These are phyloP conservation scores for Aeschynomene evenia DNA, from an alignment of 306 rosid genomes.

Conservation along the genomic window DNA sequence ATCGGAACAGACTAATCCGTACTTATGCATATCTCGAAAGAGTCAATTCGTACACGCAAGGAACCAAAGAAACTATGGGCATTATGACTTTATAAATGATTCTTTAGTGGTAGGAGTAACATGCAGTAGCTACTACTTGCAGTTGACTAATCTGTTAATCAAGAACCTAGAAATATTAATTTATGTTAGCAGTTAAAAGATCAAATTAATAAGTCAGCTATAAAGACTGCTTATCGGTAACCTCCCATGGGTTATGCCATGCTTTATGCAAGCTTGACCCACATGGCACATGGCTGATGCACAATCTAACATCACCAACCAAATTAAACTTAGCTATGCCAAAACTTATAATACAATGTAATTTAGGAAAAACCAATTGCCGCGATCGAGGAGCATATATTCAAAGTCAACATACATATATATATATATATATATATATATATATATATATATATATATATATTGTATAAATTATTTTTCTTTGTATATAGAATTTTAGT, in stretches of 20 bases:
- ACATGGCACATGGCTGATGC: conserved; percentile 49
- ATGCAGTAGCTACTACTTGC: conserved; percentile 43
- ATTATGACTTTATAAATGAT: not conserved
- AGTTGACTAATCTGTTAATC: conserved; percentile 26
- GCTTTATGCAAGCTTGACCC: conserved; percentile 34
- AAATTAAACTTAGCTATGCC: no score
- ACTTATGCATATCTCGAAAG: not conserved
- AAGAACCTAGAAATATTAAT: conserved; percentile 33
- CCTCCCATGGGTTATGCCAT: conserved; percentile 44
- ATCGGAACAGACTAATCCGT: not conserved
- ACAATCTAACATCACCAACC: no score
- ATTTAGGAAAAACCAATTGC: not conserved
- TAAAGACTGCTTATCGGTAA: conserved; percentile 14
- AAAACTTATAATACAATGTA: not conserved
- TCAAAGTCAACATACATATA: not conserved
- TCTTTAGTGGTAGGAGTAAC: conserved; percentile 22
- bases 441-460: no score
- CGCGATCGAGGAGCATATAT: not conserved
- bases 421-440: no score
- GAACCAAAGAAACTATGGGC: conserved; percentile 14
- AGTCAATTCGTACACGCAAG: conserved; percentile 33
- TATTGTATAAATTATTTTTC: no score
- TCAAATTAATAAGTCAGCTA: conserved; percentile 30
- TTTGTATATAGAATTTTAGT: no score
- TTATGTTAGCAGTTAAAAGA: conserved; percentile 20